phyloP scores from a whole-genome alignment of 768 basidiomycete genomes.

The Cystobasidiopsis lactophilus region DNA sequence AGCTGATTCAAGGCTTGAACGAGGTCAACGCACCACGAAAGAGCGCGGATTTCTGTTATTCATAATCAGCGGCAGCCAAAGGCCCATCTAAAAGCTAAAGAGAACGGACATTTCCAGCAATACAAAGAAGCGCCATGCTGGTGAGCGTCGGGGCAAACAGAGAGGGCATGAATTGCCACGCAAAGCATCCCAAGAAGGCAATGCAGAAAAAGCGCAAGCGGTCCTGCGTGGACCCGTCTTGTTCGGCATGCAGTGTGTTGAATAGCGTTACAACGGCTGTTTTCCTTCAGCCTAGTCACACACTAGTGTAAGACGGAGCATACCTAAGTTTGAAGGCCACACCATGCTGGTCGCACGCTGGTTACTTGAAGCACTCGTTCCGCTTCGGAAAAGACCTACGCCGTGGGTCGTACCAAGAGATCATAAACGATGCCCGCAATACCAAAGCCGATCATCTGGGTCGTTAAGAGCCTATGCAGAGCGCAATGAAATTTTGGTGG shows the following conservation, averaged over 20 bases:
- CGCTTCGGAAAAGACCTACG: constrained; percentile 19
- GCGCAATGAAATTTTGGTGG: background rate
- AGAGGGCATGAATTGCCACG: constrained; percentile 22
- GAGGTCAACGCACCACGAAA: constrained; percentile 2
- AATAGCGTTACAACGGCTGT: constrained; percentile 20
- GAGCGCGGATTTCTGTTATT: constrained; percentile 12
- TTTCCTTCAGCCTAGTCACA: no score
- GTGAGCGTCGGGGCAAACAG: background rate
- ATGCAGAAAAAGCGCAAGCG: constrained; percentile 19
- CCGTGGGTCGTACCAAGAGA: constrained; percentile 14
- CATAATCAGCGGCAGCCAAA: no score
- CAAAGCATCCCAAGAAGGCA: constrained; percentile 15
- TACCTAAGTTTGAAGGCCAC: no score
- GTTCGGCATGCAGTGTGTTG: constrained; percentile 20
- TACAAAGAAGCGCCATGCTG: constrained; percentile 4
- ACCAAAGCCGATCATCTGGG: constrained; percentile 23
- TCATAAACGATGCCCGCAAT: constrained; percentile 19
- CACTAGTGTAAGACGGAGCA: no score
- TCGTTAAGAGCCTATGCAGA: constrained; percentile 18
- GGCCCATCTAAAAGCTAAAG: no score
- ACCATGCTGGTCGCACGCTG: no score
- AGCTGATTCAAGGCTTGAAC: no score
- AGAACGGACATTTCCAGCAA: no score
- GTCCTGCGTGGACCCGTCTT: constrained; percentile 10
- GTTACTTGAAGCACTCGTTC: no score